A percentile compares a stretch with the other conserved stretches of the same genome.
These are phyloP conservation scores for Spironucleus salmonicida DNA, from an alignment of 208 protist genomes.

Conservation along the genomic window DNA sequence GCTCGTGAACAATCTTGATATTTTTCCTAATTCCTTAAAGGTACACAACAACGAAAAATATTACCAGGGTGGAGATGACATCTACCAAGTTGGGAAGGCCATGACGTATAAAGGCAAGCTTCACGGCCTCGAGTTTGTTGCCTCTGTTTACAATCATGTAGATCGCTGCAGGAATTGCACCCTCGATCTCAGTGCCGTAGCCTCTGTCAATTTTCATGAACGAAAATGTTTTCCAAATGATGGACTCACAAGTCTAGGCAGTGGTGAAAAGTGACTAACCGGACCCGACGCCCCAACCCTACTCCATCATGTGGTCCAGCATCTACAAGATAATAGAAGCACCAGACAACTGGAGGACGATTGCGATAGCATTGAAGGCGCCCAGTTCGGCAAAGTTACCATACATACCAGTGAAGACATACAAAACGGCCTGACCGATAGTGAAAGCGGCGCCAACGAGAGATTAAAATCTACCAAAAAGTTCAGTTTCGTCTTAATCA, in stretches of 20 bases:
- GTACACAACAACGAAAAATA: constrained; percentile 97
- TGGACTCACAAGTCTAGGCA: constrained; percentile 98
- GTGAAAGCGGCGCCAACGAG: constrained; percentile 89
- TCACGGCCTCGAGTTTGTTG: constrained; percentile 87
- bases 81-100: constrained; percentile 98
- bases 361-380: constrained; percentile 68
- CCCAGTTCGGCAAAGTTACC: constrained; percentile 83
- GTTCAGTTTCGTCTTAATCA: constrained; percentile 71
- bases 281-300: constrained; percentile 94
- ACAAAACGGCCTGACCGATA: constrained; percentile 79
- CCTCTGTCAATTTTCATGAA: constrained; percentile 92
- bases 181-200: constrained; percentile 83
- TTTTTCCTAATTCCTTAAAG: constrained; percentile 96
- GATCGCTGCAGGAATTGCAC: constrained; percentile 95
- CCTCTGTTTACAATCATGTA: constrained; percentile 77
- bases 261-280: constrained; percentile 99
- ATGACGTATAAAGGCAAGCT: constrained; percentile 94
- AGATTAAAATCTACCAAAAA: constrained; percentile 69
- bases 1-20: constrained; percentile 62
- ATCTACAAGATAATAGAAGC: constrained; percentile 92
- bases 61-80: constrained; percentile 88
- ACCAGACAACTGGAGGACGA: constrained; percentile 90
- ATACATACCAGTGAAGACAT: constrained; percentile 95
- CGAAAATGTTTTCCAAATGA: constrained; percentile 97
- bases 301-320: constrained; percentile 93